Base-by-base conservation (phyloP, 176 grass and related monocot genomes). In the Aegilops bicornis region DNA sequence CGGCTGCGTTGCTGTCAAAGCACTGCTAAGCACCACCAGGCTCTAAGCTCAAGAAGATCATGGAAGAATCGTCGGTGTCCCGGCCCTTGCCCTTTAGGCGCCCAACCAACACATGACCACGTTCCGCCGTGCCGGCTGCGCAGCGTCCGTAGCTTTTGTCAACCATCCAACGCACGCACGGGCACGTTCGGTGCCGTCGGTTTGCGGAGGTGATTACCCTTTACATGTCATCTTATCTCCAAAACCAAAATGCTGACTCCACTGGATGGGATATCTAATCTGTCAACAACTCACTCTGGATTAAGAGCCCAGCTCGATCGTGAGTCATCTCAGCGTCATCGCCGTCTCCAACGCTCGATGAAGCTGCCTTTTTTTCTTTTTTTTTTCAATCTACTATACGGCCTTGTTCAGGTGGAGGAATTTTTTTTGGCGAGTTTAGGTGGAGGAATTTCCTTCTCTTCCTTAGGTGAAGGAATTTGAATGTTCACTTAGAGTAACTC, bases 51-150 rank as follows among this genome's bases (percentile, higher is more conserved):
- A 73, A 79, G 60, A 86, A 86, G 64, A 75, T 83, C 43, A 67
- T 78, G 42, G 64, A 79, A 79, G 40, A 37, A 82, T 63, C 69
- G 37, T 76, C 24, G 73, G 73, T 76, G 73, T 19, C 24, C 48
- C 64, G 70, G 60, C 17, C 40, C 40, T n/a, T 52, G 62, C 13
- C 37, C 31, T 64, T 50, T 42, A 14, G 19, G 79, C 50, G 15
- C 50, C 50, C 88, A 58, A 58, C 88, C 59, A 89, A 77, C 78
- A 85, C 83, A 89, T 87, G 75, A 16, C 35, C 81, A 80, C 30
- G 81, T 84, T 81, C 85, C 83, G 17, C 23, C 40, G 6, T 63
- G 80, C 73, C 62, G 11, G 47, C 40, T 14, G 25, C 58, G 30
- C 30, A n/a, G 40, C 35, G 15, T n/a, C 32, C 3, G 37, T 33